Conservation (phyloP, 345 rosid species). For the Boechera divaricarpa region DNA sequence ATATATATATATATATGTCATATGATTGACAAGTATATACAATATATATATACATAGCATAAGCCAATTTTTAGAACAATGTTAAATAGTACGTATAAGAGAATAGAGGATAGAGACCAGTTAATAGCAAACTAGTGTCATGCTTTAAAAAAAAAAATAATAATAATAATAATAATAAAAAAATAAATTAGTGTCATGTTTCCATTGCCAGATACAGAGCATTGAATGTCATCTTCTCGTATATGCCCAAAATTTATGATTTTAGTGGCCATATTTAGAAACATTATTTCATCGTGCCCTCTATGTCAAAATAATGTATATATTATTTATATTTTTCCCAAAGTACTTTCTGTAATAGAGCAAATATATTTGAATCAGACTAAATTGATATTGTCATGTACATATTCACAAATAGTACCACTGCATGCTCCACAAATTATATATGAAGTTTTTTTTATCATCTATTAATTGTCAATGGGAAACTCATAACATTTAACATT, state of each 20-base stretch:
- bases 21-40: too few species aligned
- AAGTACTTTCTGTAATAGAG: neutral
- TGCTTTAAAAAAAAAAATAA: neutral
- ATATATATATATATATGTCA: too few species aligned
- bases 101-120: neutral
- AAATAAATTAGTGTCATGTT: neutral
- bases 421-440: too few species aligned
- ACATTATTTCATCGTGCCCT: neutral
- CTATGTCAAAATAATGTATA: neutral
- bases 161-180: too few species aligned
- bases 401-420: neutral
- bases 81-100: neutral
- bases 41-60: too few species aligned
- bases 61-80: neutral
- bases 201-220: constrained; percentile 17
- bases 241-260: neutral
- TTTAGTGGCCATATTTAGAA: neutral
- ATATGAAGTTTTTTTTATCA: too few species aligned
- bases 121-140: neutral
- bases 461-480: neutral
- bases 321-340: neutral
- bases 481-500: too few species aligned
- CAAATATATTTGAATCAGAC: neutral
- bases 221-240: constrained; percentile 34
- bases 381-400: neutral